Conservation (phyloP, 768 basidiomycete genomes). For the Phaeotremella fagi region DNA sequence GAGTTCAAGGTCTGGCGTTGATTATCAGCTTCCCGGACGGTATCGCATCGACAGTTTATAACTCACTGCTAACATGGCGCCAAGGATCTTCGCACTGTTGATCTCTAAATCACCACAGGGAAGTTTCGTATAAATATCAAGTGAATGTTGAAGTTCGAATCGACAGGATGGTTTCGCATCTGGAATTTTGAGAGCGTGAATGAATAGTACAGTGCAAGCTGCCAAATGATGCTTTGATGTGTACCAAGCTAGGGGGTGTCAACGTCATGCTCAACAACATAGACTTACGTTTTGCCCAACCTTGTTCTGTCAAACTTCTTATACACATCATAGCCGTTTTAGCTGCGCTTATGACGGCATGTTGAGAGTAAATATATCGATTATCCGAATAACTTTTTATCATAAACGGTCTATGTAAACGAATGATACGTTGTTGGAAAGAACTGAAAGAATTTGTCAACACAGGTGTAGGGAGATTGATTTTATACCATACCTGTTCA, state of each 20-base stretch:
- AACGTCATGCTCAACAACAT: not conserved
- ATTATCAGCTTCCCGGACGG: no score
- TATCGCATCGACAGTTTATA: no score
- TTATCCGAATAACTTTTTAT: slow-evolving; percentile 5
- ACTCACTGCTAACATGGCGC: no score
- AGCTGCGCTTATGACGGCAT: slow-evolving; percentile 1
- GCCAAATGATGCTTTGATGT: slow-evolving; percentile 10
- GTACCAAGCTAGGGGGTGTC: not conserved
- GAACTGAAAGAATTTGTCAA: slow-evolving; percentile 1
- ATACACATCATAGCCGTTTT: not conserved
- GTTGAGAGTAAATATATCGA: not conserved
- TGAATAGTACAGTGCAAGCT: slow-evolving; percentile 5
- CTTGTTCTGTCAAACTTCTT: not conserved
- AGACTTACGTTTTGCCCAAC: not conserved
- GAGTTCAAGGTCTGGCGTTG: no score
- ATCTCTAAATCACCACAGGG: no score
- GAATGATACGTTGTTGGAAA: slow-evolving; percentile 9
- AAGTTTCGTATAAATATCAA: no score
- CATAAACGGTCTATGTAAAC: slow-evolving; percentile 13
- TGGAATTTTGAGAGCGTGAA: slow-evolving; percentile 2
- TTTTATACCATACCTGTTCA: not conserved
- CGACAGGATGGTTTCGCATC: no score
- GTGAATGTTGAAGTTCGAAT: no score
- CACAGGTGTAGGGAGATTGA: not conserved
- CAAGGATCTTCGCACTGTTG: no score